Evolutionary conservation across 768 basidiomycete species (phyloP), one percentile per base, ranked within the genome.

Genomic region (Phylloporus sp.): DNA sequence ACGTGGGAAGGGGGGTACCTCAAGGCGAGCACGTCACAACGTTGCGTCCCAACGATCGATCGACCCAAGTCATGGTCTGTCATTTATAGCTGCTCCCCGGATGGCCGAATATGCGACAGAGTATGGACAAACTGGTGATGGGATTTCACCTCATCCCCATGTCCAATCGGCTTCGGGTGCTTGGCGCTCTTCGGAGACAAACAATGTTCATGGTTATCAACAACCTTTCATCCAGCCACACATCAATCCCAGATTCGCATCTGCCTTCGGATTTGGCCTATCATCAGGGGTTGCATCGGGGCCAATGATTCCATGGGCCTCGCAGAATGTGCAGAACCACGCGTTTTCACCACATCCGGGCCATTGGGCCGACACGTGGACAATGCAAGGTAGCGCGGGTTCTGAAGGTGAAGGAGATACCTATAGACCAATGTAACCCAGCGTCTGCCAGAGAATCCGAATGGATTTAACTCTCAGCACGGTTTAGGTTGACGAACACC

Each of bases 211-310:
- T 40, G 45, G 46, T 43, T 62, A 59, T 20, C 37, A 38, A 15
- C 65, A 60, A 37, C 51, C 58, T 24, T 60, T 71, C 59, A 71
- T 88, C n/a, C 85, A 88, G 53, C 88, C 88, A 6, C 88, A 90
- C 58, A 90, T 90, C 48, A 90, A 90, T 56, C 88, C 88, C 9
- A 76, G 82, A 10, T 90, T 90, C 64, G 84, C 86, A 13, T 76
- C 78, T 26, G 68, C 69, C 23, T 84, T 87, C 52, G 84, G 80
- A 21, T 62, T 81, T 46, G 69, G 72, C 39, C 40, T 64, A 69
- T 47, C 56, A 41, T 17, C 62, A 20, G 37, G 43, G 32, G 39
- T 64, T 68, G 47, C 56, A 41, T 17, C 62, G 17, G 37, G 43
- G 32, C 23, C 65, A 58, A 46, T 59, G 59, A 38, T 41, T 42